Evolutionary conservation across 345 rosid genomes (phyloP).

Genomic region (Euclidium syriacum): DNA sequence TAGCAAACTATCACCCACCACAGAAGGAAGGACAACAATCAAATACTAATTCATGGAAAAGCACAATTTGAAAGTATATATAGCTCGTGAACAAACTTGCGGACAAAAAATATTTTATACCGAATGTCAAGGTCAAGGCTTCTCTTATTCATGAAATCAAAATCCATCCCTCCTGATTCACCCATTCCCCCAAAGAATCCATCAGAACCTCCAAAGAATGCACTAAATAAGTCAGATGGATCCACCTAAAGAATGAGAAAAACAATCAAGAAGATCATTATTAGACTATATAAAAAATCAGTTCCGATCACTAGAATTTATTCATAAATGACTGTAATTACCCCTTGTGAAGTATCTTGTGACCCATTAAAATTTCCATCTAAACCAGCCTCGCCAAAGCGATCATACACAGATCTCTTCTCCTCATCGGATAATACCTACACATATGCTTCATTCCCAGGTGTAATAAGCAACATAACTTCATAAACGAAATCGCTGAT

Average conservation of each 20-base stretch:
- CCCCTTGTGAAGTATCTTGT: conserved; percentile 45
- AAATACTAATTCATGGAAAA: background rate
- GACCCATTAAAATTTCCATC: conserved; percentile 55
- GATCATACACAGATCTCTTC: conserved; percentile 86
- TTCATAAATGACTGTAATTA: conserved; percentile 30
- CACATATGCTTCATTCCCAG: conserved; percentile 40
- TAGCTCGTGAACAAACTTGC: background rate
- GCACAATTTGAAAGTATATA: background rate
- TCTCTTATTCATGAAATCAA: conserved; percentile 50
- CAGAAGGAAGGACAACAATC: background rate
- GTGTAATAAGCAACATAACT: conserved; percentile 11
- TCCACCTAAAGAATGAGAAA: conserved; percentile 49
- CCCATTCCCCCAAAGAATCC: conserved; percentile 61
- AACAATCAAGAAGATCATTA: background rate
- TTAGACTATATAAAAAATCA: background rate
- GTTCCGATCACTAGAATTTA: background rate
- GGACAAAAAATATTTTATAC: conserved; percentile 27
- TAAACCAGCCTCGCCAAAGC: conserved; percentile 73
- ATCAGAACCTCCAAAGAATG: conserved; percentile 79
- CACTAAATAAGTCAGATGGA: conserved; percentile 71
- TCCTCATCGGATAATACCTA: conserved; percentile 94
- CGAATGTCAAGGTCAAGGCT: conserved; percentile 61
- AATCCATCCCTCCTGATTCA: conserved; percentile 50
- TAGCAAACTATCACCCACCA: background rate
- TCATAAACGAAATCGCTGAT: background rate